Evolutionary conservation across 176 grass and related monocot genomes (phyloP), one percentile per base, ranked within the genome.

Genomic region (Eragrostis nindensis): DNA sequence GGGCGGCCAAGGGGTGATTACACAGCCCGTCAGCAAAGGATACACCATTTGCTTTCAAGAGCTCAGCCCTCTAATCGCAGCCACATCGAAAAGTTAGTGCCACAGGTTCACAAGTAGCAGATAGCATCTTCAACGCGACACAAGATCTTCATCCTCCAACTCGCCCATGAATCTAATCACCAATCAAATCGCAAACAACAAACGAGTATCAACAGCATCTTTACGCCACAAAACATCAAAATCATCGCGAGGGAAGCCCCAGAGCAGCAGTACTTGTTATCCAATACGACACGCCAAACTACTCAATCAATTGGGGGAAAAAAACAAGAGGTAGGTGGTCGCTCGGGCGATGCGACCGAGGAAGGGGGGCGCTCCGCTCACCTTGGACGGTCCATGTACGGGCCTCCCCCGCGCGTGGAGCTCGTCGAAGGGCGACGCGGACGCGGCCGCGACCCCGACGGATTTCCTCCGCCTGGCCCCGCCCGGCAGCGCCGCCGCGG

Each of bases 391-490:
- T 42, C 76, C 75, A 30, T 43, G 70, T 0, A 36, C 18, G 41
- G 85, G 87, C 39, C 84, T 82, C 27, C 86, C 83, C 25, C 79
- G 87, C 49, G 88, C 88, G 67, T 91, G 68, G 52, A 96, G 87
- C 71, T 90, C 90, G 52, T 89, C 93, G 80, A 92, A 93, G 49
- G 90, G 87, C 66, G 94, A 84, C 9, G 94, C 74, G 12, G 90
- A 96, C 16, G 90, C 84, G 30, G 94, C 73, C 15, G 49, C 69
- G 32, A 92, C 74, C 26, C 83, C 73, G 69, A 76, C 74, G 0
- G 0, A 1, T 60, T 83, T 81, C 78, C 87, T 86, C 29, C 68
- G 74, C 17, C 79, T 76, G 29, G 56, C 26, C 27, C 40, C 71
- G 1, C 19, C 49, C 32, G 46, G 32, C 40, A 53, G 55, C 68